Conservation (phyloP, 352 stramenopile genomes). For the Pythium periplocum region DNA sequence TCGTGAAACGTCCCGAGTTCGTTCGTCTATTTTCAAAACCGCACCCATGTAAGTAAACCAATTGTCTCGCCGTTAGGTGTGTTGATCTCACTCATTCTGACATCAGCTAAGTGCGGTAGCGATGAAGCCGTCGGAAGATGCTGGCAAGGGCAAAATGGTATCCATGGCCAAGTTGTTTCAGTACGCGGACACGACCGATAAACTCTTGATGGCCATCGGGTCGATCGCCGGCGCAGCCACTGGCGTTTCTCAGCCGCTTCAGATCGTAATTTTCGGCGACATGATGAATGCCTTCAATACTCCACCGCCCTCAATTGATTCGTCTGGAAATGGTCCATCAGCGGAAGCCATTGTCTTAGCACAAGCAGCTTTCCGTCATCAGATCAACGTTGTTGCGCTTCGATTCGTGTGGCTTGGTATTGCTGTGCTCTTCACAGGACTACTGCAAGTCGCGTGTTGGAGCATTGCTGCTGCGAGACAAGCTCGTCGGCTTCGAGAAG, state of each 20-base stretch:
- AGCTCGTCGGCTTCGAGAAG: conserved; percentile 14
- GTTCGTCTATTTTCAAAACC: too few species aligned
- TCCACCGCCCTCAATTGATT: neutral
- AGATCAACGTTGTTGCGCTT: conserved; percentile 17
- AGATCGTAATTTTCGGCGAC: conserved; percentile 24
- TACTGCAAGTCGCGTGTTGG: conserved; percentile 21
- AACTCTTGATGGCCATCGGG: conserved; percentile 17
- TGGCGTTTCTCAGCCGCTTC: conserved; percentile 17
- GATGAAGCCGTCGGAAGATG: too few species aligned
- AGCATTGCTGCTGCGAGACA: conserved; percentile 19
- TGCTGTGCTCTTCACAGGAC: conserved; percentile 12
- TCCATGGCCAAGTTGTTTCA: conserved; percentile 14
- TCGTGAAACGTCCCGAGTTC: too few species aligned
- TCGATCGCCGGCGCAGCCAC: conserved; percentile 8
- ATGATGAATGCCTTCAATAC: conserved; percentile 23
- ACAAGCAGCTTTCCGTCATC: neutral
- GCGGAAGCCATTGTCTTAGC: neutral
- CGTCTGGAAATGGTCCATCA: too few species aligned
- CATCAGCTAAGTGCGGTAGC: too few species aligned
- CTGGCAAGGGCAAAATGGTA: too few species aligned
- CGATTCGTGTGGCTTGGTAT: conserved; percentile 15
- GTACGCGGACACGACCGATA: conserved; percentile 18
- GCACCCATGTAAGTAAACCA: too few species aligned
- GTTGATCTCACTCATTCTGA: too few species aligned
- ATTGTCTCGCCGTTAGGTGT: too few species aligned